Conservation (phyloP, 768 basidiomycete species). For the Suillus clintonianus region DNA sequence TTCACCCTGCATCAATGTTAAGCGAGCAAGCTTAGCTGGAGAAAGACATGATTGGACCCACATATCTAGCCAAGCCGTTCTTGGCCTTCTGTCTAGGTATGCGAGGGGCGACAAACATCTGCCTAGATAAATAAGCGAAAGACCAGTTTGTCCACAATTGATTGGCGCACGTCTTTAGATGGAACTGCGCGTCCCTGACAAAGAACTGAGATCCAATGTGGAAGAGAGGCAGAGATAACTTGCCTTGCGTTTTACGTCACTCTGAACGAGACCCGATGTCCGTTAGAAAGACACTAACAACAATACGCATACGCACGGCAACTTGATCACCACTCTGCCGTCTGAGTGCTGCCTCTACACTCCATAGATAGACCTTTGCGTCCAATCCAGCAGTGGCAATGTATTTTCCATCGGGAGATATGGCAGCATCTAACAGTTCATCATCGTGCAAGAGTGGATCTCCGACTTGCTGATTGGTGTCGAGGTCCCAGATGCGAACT, state of each 20-base stretch:
- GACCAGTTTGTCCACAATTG: background rate
- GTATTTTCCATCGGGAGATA: conserved; percentile 78
- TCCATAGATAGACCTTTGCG: conserved; percentile 77
- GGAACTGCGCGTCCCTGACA: background rate
- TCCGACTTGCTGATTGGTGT: background rate
- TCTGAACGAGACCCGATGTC: background rate
- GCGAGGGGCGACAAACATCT: background rate
- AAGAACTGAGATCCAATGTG: background rate
- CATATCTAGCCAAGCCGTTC: background rate
- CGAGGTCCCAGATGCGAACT: background rate
- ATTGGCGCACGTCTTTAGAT: background rate
- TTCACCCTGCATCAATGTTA: background rate
- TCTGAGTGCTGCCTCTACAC: conserved; percentile 43
- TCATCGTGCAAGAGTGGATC: conserved; percentile 72
- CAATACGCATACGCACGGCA: too few species aligned
- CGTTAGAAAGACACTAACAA: too few species aligned
- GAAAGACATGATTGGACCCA: background rate
- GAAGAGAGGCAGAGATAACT: background rate
- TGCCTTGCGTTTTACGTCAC: background rate
- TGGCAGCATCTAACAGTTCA: conserved; percentile 72
- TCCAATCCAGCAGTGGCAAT: conserved; percentile 85
- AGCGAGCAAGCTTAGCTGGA: background rate
- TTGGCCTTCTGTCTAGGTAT: background rate
- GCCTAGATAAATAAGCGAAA: background rate
- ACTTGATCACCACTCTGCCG: too few species aligned